Percentiles rank a stretch among this genome's conserved stretches.
These are phyloP conservation scores for Beauveria sp. DNA, from an alignment of 2,329 filamentous ascomycete genomes.

Conservation along the genomic window DNA sequence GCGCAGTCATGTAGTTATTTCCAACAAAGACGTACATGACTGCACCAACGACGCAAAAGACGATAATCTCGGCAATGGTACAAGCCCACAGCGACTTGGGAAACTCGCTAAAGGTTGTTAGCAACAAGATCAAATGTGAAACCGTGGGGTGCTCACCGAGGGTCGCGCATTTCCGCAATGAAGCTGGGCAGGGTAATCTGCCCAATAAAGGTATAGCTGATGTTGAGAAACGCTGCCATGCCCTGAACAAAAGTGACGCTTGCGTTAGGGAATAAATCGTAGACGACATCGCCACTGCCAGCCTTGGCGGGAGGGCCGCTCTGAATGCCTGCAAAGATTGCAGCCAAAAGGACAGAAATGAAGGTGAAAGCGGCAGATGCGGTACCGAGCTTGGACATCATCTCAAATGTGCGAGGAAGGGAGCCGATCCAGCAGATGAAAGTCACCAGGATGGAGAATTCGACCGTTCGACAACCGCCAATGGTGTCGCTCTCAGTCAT, in stretches of 20 bases:
- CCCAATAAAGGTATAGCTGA: conserved; percentile 92
- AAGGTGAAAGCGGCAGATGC: conserved; percentile 83
- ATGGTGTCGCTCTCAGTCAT: conserved; percentile 63
- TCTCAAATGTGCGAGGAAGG: conserved; percentile 75
- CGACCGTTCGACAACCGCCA: conserved; percentile 64
- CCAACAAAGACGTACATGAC: conserved; percentile 84
- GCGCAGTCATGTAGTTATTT: conserved; percentile 72
- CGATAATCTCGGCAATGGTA: conserved; percentile 77
- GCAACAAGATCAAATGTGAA: conserved; percentile 22
- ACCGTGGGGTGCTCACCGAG: conserved; percentile 27
- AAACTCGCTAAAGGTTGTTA: conserved; percentile 60
- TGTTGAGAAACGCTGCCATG: conserved; percentile 88
- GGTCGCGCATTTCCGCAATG: conserved; percentile 84
- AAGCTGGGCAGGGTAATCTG: conserved; percentile 92
- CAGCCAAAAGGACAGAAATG: conserved; percentile 75
- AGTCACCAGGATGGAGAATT: conserved; percentile 67
- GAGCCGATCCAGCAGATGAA: conserved; percentile 72
- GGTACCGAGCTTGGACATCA: conserved; percentile 71
- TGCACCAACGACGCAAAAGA: conserved; percentile 75
- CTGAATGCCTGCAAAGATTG: conserved; percentile 74
- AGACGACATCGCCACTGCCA: conserved; percentile 52
- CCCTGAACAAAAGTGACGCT: conserved; percentile 74
- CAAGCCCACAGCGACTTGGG: conserved; percentile 89
- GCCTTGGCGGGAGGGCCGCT: conserved; percentile 46
- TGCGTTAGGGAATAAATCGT: conserved; percentile 58